Conservation (phyloP, 192 early-diverging fungal genomes). For the Coemansia asiatica region DNA sequence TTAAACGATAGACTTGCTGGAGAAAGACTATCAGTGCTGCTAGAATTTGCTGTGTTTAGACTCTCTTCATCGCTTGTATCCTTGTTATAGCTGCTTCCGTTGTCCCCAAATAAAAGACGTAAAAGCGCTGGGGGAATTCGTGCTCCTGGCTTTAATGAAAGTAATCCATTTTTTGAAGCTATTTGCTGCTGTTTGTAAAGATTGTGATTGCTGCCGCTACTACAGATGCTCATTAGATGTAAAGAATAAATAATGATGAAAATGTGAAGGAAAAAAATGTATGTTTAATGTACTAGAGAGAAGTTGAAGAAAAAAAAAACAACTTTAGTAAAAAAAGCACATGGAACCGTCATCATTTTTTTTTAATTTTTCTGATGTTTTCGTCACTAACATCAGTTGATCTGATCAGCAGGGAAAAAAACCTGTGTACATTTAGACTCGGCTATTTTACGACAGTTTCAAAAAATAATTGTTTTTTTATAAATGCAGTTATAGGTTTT, state of each 20-base stretch:
- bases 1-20: not conserved
- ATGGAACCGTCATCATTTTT: not conserved
- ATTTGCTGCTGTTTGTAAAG: not conserved
- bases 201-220: conserved; percentile 2
- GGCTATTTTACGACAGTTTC: no score
- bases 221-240: conserved; percentile 8
- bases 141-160: conserved; percentile 10
- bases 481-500: not conserved
- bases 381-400: not conserved
- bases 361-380: not conserved
- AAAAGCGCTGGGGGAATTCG: conserved; percentile 29
- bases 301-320: conserved; percentile 2
- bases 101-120: conserved; percentile 31
- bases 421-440: no score
- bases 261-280: not conserved
- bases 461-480: not conserved
- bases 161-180: conserved; percentile 27
- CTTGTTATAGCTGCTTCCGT: not conserved
- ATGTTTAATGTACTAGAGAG: not conserved
- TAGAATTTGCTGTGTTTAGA: not conserved
- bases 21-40: not conserved
- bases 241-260: not conserved
- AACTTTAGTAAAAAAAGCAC: not conserved
- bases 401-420: not conserved
- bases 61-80: not conserved